phyloP scores from a whole-genome alignment of 768 basidiomycete species.

The Lyophyllum semitale region DNA sequence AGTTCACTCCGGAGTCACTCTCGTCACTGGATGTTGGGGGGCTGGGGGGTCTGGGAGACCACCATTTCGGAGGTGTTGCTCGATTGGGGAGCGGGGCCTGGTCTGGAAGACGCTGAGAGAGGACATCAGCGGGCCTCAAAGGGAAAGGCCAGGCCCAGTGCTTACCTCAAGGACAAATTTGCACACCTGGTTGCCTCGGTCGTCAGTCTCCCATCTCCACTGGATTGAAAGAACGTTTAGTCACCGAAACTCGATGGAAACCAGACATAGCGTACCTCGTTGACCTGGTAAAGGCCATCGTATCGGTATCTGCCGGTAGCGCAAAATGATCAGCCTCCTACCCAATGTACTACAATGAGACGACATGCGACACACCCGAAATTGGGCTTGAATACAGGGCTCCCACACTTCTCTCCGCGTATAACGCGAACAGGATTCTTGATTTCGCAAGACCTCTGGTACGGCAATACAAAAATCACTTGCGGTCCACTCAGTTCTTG shows the following conservation, averaged over 20 bases:
- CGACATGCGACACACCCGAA: conserved; percentile 1
- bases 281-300: conserved; percentile 8
- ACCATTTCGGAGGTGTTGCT: no score
- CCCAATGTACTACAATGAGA: no score
- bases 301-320: conserved; percentile 3
- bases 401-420: conserved; percentile 2
- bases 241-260: no score
- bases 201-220: background rate
- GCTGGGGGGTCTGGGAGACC: no score
- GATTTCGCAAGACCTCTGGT: background rate
- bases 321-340: background rate
- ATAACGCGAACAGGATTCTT: conserved; percentile 5
- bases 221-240: no score
- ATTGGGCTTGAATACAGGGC: background rate
- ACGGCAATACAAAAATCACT: no score
- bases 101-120: background rate
- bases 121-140: background rate
- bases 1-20: no score
- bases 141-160: no score
- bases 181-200: background rate
- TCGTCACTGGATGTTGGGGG: no score
- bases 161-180: background rate
- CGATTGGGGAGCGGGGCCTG: background rate
- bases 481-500: no score
- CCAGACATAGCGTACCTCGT: background rate